Conservation (phyloP, 345 rosid genomes). For the Kernera saxatilis region DNA sequence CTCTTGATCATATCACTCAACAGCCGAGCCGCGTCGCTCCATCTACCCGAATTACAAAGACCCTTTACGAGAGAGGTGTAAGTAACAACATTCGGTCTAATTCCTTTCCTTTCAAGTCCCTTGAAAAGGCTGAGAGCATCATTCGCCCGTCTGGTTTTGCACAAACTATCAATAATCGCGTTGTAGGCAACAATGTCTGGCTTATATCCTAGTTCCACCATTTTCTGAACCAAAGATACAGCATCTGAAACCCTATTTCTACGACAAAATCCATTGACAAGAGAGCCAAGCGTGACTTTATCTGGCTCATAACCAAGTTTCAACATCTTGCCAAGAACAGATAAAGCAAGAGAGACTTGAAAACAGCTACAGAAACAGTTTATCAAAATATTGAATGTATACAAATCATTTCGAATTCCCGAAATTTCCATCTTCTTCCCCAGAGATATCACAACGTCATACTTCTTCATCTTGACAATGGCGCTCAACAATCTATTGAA, state of each 20-base stretch:
- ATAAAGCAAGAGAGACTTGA: conserved; percentile 25
- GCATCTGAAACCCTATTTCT: conserved; percentile 13
- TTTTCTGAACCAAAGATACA: conserved; percentile 2
- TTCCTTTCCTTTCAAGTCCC: not conserved
- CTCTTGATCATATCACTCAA: conserved; percentile 22
- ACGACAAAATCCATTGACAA: conserved; percentile 17
- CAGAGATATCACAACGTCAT: conserved; percentile 17
- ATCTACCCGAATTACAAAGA: conserved; percentile 19
- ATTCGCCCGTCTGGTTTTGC: not conserved
- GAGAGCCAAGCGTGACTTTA: conserved; percentile 14
- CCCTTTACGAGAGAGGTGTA: conserved; percentile 13
- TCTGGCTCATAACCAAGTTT: conserved; percentile 22
- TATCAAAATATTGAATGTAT: conserved; percentile 20
- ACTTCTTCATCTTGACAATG: conserved; percentile 19
- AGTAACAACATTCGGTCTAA: conserved; percentile 11
- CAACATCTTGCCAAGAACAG: conserved; percentile 18
- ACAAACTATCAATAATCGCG: conserved; percentile 18
- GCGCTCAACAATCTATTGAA: conserved; percentile 20
- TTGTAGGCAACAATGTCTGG: conserved; percentile 14
- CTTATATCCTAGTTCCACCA: conserved; percentile 17
- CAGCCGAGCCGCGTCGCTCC: conserved; percentile 3
- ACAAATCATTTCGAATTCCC: conserved; percentile 13
- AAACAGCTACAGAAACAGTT: conserved; percentile 19
- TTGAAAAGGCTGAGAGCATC: conserved; percentile 7
- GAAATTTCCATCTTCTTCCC: conserved; percentile 17